phyloP scores from a whole-genome alignment of 805 yeast genomes.

The Sungouiozyma ichnusensis region DNA sequence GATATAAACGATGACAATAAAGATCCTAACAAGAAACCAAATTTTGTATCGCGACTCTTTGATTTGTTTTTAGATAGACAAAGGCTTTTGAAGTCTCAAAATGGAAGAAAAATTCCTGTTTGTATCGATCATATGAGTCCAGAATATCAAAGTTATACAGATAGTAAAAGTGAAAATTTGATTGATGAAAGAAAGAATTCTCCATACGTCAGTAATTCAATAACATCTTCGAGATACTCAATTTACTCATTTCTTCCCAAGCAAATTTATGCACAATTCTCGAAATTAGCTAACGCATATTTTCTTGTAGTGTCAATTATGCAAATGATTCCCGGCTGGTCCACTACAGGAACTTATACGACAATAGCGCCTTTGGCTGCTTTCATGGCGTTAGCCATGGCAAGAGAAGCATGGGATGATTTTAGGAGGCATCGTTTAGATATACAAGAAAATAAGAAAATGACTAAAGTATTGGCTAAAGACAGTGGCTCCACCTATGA shows the following conservation, averaged over 20 bases:
- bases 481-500: constrained; percentile 2
- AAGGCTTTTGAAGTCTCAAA: constrained; percentile 41
- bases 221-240: constrained; percentile 83
- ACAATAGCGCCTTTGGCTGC: constrained; percentile 83
- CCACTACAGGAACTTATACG: constrained; percentile 91
- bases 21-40: constrained; percentile 1
- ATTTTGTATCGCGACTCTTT: constrained; percentile 7
- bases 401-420: constrained; percentile 91
- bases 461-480: constrained; percentile 30
- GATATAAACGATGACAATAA: constrained; percentile 4
- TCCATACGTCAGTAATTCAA: constrained; percentile 55
- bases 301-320: constrained; percentile 82
- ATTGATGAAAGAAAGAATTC: constrained; percentile 56
- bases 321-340: constrained; percentile 96
- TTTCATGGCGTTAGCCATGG: constrained; percentile 80
- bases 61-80: constrained; percentile 35
- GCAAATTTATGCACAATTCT: constrained; percentile 82
- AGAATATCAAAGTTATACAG: constrained; percentile 12
- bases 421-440: constrained; percentile 79
- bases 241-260: constrained; percentile 74
- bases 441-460: constrained; percentile 65
- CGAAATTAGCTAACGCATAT: constrained; percentile 85
- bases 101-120: constrained; percentile 73
- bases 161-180: constrained; percentile 24
- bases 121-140: constrained; percentile 32